phyloP scores from a whole-genome alignment of 1,284 basidiomycete genomes.

The Cryptococcus deneoformans region DNA sequence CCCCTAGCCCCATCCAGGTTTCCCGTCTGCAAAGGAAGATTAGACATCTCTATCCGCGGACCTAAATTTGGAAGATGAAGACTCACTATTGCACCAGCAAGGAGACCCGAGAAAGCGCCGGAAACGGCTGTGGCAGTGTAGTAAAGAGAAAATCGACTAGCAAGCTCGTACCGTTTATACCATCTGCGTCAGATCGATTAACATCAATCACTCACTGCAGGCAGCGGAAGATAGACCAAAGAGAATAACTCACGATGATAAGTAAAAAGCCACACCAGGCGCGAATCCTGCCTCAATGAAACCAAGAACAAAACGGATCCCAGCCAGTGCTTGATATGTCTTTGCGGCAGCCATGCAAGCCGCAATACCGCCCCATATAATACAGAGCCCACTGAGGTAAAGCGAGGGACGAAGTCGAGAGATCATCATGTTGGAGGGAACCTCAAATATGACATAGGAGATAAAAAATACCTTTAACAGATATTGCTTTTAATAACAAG shows the following conservation, averaged over 20 bases:
- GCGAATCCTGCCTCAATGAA: conserved; percentile 44
- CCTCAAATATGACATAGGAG: conserved; percentile 35
- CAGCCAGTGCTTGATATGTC: conserved; percentile 37
- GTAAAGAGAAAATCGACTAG: conserved; percentile 42
- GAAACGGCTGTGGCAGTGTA: conserved; percentile 49
- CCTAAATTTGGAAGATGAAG: not conserved
- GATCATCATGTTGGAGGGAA: conserved; percentile 36
- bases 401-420: conserved; percentile 38
- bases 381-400: conserved; percentile 36
- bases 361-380: conserved; percentile 41
- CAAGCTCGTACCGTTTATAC: conserved; percentile 42
- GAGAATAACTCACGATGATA: conserved; percentile 8
- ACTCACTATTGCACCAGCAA: conserved; percentile 46
- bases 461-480: conserved; percentile 19
- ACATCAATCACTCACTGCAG: too few species aligned
- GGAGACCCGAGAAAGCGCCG: conserved; percentile 49
- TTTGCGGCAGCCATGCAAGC: conserved; percentile 37
- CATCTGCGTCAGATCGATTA: conserved; percentile 7
- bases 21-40: conserved; percentile 18
- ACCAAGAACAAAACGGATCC: conserved; percentile 39
- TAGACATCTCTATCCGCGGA: not conserved
- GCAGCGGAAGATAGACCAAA: too few species aligned
- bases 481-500: not conserved
- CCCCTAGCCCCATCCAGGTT: conserved; percentile 44
- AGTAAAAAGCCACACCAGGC: conserved; percentile 38